These are phyloP conservation scores for Crithidia fasciculata DNA, from an alignment of 208 protist species.

Conservation along the genomic window DNA sequence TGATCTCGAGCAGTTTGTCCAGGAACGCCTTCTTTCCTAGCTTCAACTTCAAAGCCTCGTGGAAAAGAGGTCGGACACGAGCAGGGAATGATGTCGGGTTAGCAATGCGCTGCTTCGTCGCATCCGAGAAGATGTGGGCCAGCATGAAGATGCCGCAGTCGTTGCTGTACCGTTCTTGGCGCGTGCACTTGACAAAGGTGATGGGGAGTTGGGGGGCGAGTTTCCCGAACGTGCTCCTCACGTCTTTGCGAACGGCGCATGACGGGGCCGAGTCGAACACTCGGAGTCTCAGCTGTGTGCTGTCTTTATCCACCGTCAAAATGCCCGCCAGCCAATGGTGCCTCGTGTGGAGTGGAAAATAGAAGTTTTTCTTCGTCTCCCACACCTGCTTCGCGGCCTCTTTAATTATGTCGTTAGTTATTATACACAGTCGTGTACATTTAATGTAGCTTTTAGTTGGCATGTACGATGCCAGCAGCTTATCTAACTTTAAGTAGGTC, in stretches of 20 bases:
- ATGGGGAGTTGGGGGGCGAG: not conserved
- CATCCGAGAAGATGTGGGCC: not conserved
- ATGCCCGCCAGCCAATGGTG: constrained; percentile 2
- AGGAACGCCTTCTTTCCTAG: not conserved
- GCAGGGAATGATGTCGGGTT: not conserved
- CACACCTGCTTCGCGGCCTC: not conserved
- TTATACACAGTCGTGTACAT: too few species aligned
- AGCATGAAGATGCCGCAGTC: constrained; percentile 1
- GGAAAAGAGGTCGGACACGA: not conserved
- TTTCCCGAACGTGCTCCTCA: not conserved
- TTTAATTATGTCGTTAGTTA: too few species aligned
- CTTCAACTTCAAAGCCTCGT: not conserved
- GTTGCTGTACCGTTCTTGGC: not conserved
- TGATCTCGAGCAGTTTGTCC: not conserved
- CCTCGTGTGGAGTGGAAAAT: constrained; percentile 2
- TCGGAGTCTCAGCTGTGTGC: not conserved
- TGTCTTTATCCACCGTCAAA: not conserved
- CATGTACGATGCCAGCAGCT: not conserved
- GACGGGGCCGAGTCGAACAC: constrained; percentile 5
- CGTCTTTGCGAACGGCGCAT: not conserved
- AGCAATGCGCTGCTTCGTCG: not conserved
- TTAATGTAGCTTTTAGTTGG: not conserved
- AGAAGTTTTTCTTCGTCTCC: not conserved
- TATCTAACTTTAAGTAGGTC: not conserved
- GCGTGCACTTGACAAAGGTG: not conserved